Evolutionary conservation across 1,284 basidiomycete genomes (phyloP).

Genomic region (Irpex sp.): DNA sequence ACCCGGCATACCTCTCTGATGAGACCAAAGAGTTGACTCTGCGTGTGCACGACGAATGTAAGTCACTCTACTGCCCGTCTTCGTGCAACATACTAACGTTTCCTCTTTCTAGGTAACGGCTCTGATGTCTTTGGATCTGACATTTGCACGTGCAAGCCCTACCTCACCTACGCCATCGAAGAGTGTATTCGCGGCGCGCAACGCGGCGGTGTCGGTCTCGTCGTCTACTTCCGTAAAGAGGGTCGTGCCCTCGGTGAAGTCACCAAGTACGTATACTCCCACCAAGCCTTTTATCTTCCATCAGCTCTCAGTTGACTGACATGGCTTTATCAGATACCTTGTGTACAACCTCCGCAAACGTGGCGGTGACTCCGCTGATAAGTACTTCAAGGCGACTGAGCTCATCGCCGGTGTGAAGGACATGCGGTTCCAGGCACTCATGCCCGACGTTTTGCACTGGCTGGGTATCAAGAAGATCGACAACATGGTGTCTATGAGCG

Average conservation of each 20-base stretch:
- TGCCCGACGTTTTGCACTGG: slow-evolving; percentile 96
- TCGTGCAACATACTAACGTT: neutral
- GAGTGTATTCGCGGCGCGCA: slow-evolving; percentile 89
- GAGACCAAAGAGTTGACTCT: slow-evolving; percentile 85
- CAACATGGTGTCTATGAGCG: slow-evolving; percentile 91
- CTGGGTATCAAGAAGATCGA: slow-evolving; percentile 88
- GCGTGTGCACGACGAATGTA: slow-evolving; percentile 93
- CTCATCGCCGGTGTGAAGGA: slow-evolving; percentile 94
- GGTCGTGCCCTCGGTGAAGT: slow-evolving; percentile 92
- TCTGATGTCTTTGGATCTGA: slow-evolving; percentile 90
- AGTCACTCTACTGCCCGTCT: slow-evolving; percentile 22
- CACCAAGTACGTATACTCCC: slow-evolving; percentile 60
- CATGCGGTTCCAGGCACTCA: slow-evolving; percentile 92
- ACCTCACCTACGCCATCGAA: slow-evolving; percentile 90
- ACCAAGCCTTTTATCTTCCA: too few species aligned
- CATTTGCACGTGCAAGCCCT: slow-evolving; percentile 94
- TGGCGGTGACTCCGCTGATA: slow-evolving; percentile 87
- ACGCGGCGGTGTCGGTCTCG: slow-evolving; percentile 86
- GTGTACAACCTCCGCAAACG: slow-evolving; percentile 96
- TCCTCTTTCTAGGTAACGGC: slow-evolving; percentile 55
- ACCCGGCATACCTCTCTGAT: slow-evolving; percentile 76
- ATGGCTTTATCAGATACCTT: slow-evolving; percentile 53
- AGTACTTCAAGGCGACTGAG: slow-evolving; percentile 94
- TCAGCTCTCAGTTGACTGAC: neutral
- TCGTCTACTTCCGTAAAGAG: slow-evolving; percentile 95